These are phyloP conservation scores for Amesomyces nigricolor DNA, from an alignment of 2,329 filamentous ascomycete genomes.

Conservation along the genomic window DNA sequence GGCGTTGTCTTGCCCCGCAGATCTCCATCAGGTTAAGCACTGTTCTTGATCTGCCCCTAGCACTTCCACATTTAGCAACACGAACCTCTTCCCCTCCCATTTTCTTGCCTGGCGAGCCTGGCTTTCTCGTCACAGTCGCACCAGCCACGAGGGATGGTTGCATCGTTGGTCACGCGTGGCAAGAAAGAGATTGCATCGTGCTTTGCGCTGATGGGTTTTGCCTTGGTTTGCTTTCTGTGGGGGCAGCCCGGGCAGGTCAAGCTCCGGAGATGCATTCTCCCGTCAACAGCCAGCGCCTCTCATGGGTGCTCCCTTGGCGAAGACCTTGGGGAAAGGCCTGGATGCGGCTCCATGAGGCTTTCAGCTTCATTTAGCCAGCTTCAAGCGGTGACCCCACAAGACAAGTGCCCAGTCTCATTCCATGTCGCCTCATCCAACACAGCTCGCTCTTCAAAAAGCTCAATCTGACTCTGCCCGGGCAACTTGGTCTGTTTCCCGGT, in stretches of 20 bases:
- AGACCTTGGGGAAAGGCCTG: too few species aligned
- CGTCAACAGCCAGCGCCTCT: not conserved
- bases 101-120: not conserved
- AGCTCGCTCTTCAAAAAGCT: not conserved
- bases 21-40: too few species aligned
- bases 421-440: not conserved
- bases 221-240: not conserved
- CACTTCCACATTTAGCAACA: not conserved
- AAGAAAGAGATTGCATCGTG: conserved; percentile 10
- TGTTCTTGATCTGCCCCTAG: not conserved
- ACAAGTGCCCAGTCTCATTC: not conserved
- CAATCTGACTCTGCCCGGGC: not conserved
- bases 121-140: conserved; percentile 7
- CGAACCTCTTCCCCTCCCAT: not conserved
- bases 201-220: conserved; percentile 1
- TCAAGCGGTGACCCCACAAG: not conserved
- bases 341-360: too few species aligned
- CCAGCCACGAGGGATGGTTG: not conserved
- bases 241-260: too few species aligned
- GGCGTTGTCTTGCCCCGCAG: too few species aligned
- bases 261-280: too few species aligned
- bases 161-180: conserved; percentile 16
- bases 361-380: not conserved
- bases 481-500: not conserved
- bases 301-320: not conserved